phyloP scores from a whole-genome alignment of 1,284 basidiomycete genomes.

The Baeospora myosura region DNA sequence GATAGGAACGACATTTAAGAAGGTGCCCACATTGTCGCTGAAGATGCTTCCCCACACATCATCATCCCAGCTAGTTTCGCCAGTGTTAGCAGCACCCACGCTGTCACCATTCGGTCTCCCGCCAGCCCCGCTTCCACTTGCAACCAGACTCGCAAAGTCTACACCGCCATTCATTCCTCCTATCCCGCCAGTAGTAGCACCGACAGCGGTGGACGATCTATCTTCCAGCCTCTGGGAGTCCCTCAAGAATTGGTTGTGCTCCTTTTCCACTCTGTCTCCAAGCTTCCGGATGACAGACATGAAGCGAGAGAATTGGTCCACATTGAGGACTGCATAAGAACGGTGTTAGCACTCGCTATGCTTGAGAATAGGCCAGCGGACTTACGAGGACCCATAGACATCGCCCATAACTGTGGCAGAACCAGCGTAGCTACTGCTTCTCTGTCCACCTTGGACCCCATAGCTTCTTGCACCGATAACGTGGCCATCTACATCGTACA shows the following conservation, averaged over 20 bases:
- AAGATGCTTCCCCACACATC: slow-evolving; percentile 77
- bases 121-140: slow-evolving; percentile 32
- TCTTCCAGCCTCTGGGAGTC: slow-evolving; percentile 82
- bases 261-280: slow-evolving; percentile 76
- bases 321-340: slow-evolving; percentile 60
- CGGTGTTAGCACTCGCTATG: not conserved
- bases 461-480: slow-evolving; percentile 89
- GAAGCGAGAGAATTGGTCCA: slow-evolving; percentile 87
- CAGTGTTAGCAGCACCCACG: slow-evolving; percentile 29
- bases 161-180: slow-evolving; percentile 33
- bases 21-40: slow-evolving; percentile 32
- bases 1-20: not conserved
- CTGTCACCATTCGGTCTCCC: slow-evolving; percentile 7
- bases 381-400: slow-evolving; percentile 93
- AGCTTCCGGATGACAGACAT: slow-evolving; percentile 74
- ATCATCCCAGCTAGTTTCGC: slow-evolving; percentile 59
- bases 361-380: slow-evolving; percentile 11
- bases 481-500: slow-evolving; percentile 75
- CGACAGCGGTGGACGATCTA: slow-evolving; percentile 41
- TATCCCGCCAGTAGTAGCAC: slow-evolving; percentile 24
- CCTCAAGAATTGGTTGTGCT: slow-evolving; percentile 77
- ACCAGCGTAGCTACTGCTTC: slow-evolving; percentile 93
- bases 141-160: slow-evolving; percentile 72
- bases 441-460: slow-evolving; percentile 92
- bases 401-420: slow-evolving; percentile 89